Percentiles rank a stretch among this genome's conserved stretches.
phyloP scores from a whole-genome alignment of 208 protist species.

The Leishmania major region DNA sequence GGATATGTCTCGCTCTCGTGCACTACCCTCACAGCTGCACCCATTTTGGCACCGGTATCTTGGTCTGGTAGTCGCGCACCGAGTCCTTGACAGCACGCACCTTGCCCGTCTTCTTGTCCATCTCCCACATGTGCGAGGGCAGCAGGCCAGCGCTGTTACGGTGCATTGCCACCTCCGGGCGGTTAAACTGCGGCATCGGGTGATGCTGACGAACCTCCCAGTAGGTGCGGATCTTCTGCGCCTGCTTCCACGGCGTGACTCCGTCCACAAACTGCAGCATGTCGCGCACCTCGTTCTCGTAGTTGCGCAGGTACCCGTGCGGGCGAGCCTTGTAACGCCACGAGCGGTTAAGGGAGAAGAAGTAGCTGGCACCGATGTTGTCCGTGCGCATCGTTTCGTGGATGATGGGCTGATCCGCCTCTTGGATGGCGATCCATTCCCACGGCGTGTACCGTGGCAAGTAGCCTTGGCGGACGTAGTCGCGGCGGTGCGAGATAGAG shows the following conservation, averaged over 20 bases:
- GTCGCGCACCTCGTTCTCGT: conserved; percentile 90
- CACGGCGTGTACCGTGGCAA: conserved; percentile 88
- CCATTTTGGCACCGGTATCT: conserved; percentile 80
- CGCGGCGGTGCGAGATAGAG: conserved; percentile 80
- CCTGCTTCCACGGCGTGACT: conserved; percentile 89
- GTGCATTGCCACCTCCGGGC: conserved; percentile 89
- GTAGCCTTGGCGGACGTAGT: conserved; percentile 90
- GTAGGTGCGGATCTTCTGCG: conserved; percentile 91
- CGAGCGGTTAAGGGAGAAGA: conserved; percentile 84
- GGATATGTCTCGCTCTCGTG: neutral
- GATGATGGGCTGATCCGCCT: conserved; percentile 89
- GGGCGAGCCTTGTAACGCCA: conserved; percentile 91
- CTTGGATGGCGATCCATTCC: conserved; percentile 91
- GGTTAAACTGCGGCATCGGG: conserved; percentile 91
- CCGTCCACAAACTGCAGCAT: conserved; percentile 89
- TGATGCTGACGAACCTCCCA: conserved; percentile 91
- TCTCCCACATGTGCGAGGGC: conserved; percentile 87
- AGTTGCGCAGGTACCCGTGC: conserved; percentile 89
- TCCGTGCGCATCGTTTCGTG: conserved; percentile 80
- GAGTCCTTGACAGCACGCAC: conserved; percentile 91
- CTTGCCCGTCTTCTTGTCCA: conserved; percentile 93
- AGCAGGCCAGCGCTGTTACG: conserved; percentile 83
- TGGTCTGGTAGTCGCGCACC: conserved; percentile 91
- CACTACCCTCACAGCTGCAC: conserved; percentile 61
- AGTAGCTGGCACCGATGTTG: conserved; percentile 76